Base-by-base conservation (phyloP, 2,329 filamentous ascomycete species). In the Aureobasidium sp. region DNA sequence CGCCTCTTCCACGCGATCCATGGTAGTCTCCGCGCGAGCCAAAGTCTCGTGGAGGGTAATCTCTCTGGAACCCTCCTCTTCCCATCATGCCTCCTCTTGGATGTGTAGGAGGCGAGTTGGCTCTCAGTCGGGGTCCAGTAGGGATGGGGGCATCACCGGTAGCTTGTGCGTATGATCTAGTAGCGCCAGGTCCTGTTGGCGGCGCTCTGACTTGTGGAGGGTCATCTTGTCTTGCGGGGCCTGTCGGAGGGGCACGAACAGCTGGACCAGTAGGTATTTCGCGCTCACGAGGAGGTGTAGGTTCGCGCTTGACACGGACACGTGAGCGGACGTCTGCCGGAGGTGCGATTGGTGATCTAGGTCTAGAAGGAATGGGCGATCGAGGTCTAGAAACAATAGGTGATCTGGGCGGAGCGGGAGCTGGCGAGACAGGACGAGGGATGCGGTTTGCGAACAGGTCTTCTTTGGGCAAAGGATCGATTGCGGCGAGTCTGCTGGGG, bases 401-500 rank as follows among this genome's bases (percentile, higher is more conserved):
- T 2, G 59, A 61, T 37, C 59, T 42, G 3, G 48, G 41, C 4
- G 61, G 62, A 29, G 9, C 14, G 14, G 66, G 64, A 47, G 67
- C 66, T 16, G 64, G 66, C n/a, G 68, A 68, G 7, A 62, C 51
- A n/a, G 57, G 45, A 13, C 57, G 44, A 44, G 70, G 67, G 51
- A 69, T 69, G n/a, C 70, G 68, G 47, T 69, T 66, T 16, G 57
- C 25, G 36, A 50, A 37, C 14, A 45, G 53, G 27, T 65, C 63
- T 21, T 65, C 61, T 47, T 61, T 51, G 5, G 70, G 65, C 32
- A 65, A 59, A 7, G 66, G 71, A 48, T 74, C 73, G 34, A 67
- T 63, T 10, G 63, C 68, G 51, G 75, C 77, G 53, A 77, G 69
- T 66, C 81, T 78, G 65, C 83, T 85, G 14, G 79, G 78, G 66